Evolutionary conservation across 2,329 filamentous ascomycete species (phyloP).

Genomic region (Talaromyces amestolkiae): DNA sequence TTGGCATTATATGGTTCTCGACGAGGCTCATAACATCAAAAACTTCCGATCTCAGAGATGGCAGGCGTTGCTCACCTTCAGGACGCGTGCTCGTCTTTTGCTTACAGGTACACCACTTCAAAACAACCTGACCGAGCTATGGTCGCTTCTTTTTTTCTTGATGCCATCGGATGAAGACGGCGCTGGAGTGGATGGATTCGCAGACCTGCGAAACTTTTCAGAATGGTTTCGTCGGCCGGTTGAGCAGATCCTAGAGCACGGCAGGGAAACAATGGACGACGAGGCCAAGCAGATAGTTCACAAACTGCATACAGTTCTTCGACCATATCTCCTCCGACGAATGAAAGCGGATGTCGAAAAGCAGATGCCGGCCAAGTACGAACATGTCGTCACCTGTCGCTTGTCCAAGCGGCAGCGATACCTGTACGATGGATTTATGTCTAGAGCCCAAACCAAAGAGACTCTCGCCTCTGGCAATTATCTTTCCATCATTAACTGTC

Average conservation of each 20-base stretch:
- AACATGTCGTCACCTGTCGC: conserved; percentile 93
- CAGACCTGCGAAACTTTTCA: conserved; percentile 91
- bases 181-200: conserved; percentile 83
- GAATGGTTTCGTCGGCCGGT: conserved; percentile 95
- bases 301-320: conserved; percentile 89
- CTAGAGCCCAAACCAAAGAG: conserved; percentile 80
- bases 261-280: conserved; percentile 88
- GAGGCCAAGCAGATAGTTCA: conserved; percentile 88
- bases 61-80: conserved; percentile 92
- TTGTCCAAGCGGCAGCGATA: conserved; percentile 93
- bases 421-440: conserved; percentile 94
- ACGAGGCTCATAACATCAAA: conserved; percentile 99
- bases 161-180: conserved; percentile 77
- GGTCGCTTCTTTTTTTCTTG: conserved; percentile 94
- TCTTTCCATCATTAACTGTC: conserved; percentile 94
- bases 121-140: conserved; percentile 94
- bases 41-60: conserved; percentile 98
- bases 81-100: conserved; percentile 80
- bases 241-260: conserved; percentile 92
- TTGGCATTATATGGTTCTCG: conserved; percentile 98
- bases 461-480: conserved; percentile 92
- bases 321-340: conserved; percentile 85
- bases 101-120: conserved; percentile 93
- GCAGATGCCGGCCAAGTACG: conserved; percentile 97
- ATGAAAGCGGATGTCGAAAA: conserved; percentile 97